Evolutionary conservation across 306 rosid genomes (phyloP).

Genomic region (Medicago lupulina): DNA sequence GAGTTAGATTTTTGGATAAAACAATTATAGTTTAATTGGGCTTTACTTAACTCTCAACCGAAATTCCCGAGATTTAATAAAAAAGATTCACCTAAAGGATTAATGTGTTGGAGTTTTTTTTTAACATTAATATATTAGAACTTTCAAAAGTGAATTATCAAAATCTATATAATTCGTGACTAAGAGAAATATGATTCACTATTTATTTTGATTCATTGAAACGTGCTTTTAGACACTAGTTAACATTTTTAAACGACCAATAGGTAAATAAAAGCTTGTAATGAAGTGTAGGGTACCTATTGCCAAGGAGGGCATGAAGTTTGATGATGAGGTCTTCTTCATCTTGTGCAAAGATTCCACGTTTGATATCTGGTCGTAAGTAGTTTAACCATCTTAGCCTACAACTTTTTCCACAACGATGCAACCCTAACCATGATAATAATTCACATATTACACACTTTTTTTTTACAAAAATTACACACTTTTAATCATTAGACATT

Average conservation of each 20-base stretch:
- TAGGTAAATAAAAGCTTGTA: neutral
- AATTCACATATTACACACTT: neutral
- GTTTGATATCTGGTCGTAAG: conserved; percentile 73
- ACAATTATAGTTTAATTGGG: too few relatives aligned
- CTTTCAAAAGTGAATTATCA: neutral
- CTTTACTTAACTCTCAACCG: too few relatives aligned
- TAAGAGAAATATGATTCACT: neutral
- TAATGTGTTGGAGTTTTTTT: too few relatives aligned
- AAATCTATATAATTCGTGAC: neutral
- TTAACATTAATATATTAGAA: neutral
- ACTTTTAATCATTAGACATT: neutral
- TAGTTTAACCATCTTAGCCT: conserved; percentile 82
- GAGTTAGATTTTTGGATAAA: too few relatives aligned
- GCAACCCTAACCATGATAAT: conserved; percentile 51
- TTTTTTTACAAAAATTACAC: too few relatives aligned
- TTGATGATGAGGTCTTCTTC: conserved; percentile 84
- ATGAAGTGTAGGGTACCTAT: conserved; percentile 50
- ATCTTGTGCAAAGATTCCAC: conserved; percentile 70
- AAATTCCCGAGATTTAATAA: too few relatives aligned
- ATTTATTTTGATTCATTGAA: neutral
- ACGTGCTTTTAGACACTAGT: neutral
- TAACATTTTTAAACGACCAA: neutral
- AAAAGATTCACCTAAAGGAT: too few relatives aligned
- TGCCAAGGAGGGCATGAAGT: conserved; percentile 83
- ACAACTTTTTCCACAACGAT: conserved; percentile 82